These are phyloP conservation scores for Dioscorea cayenensis DNA, from an alignment of 116 monocot species.

Conservation along the genomic window DNA sequence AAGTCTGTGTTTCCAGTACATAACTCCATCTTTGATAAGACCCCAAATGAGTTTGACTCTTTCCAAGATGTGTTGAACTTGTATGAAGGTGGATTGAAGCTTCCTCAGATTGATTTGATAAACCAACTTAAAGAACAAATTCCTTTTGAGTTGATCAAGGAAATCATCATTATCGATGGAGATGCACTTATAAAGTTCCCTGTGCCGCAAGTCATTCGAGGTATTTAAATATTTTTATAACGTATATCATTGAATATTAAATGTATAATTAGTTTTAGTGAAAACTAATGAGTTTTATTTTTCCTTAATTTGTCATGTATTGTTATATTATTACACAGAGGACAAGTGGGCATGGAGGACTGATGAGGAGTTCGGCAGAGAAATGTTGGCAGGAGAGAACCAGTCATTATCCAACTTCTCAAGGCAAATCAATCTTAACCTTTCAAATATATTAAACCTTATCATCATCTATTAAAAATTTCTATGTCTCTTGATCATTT, in stretches of 20 bases:
- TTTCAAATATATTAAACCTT: neutral
- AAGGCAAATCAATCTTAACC: slow-evolving; percentile 16
- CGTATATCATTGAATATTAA: too few relatives aligned
- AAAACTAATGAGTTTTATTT: too few relatives aligned
- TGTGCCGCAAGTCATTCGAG: slow-evolving; percentile 54
- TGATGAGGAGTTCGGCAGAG: slow-evolving; percentile 69
- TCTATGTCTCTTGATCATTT: too few relatives aligned
- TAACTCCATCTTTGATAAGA: slow-evolving; percentile 18
- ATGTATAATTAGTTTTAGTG: too few relatives aligned
- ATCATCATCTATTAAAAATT: too few relatives aligned
- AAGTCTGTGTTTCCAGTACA: slow-evolving; percentile 31
- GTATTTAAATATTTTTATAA: slow-evolving; percentile 11
- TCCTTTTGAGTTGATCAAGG: slow-evolving; percentile 55
- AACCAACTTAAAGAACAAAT: slow-evolving; percentile 19
- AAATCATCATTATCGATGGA: slow-evolving; percentile 36
- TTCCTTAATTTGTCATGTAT: too few relatives aligned
- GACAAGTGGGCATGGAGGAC: slow-evolving; percentile 59
- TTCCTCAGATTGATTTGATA: slow-evolving; percentile 12
- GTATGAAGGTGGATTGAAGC: slow-evolving; percentile 34
- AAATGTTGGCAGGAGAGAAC: slow-evolving; percentile 84
- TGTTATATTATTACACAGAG: slow-evolving; percentile 13
- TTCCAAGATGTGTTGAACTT: slow-evolving; percentile 47
- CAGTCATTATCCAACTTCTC: slow-evolving; percentile 35
- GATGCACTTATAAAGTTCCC: slow-evolving; percentile 42
- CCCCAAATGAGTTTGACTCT: slow-evolving; percentile 48